These are phyloP conservation scores for Coffea eugenioides DNA, from an alignment of 257 asterid species.

Conservation along the genomic window DNA sequence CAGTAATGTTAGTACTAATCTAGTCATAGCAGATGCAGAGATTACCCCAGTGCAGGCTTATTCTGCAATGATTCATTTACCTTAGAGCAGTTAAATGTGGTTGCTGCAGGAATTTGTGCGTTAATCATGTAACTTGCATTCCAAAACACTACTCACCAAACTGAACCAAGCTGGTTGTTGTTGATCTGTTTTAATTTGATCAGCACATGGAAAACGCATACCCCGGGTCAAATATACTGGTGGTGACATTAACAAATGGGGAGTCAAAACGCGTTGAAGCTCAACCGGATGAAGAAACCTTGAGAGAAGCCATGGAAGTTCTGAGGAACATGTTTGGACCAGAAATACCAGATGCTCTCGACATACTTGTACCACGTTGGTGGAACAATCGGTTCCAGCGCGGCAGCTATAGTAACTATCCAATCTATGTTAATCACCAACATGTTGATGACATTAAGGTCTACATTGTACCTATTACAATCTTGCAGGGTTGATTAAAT, in stretches of 20 bases:
- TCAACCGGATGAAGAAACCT: constrained; percentile 71
- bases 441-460: constrained; percentile 73
- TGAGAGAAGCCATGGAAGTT: constrained; percentile 88
- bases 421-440: constrained; percentile 55
- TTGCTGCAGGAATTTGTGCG: neutral
- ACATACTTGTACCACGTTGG: constrained; percentile 92
- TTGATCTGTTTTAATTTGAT: constrained; percentile 24
- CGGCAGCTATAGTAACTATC: constrained; percentile 91
- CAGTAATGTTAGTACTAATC: too few species aligned
- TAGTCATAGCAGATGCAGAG: too few species aligned
- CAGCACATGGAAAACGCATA: constrained; percentile 99
- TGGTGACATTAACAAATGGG: constrained; percentile 84
- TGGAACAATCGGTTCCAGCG: constrained; percentile 91
- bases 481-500: neutral
- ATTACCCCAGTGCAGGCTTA: too few species aligned
- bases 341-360: constrained; percentile 63
- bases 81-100: neutral
- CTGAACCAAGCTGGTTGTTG: constrained; percentile 13
- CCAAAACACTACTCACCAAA: neutral
- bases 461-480: constrained; percentile 14
- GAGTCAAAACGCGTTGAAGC: constrained; percentile 89
- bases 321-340: constrained; percentile 81
- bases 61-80: too few species aligned
- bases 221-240: constrained; percentile 85
- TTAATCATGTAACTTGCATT: constrained; percentile 3